These are phyloP conservation scores for Chenopodium quinoa DNA, from an alignment of 148 eudicot species.

Conservation along the genomic window DNA sequence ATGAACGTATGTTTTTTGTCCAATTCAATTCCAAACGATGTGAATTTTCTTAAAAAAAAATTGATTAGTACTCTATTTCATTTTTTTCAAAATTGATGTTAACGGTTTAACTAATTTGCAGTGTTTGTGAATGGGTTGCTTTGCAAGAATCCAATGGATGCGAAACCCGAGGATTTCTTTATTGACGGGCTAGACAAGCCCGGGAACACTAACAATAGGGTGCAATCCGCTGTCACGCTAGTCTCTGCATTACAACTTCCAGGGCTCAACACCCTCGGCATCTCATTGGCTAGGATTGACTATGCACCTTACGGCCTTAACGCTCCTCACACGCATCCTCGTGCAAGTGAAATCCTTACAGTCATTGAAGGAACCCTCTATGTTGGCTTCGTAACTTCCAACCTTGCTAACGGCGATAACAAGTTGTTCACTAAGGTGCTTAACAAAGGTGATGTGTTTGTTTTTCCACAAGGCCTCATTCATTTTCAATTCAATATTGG, in stretches of 20 bases:
- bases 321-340: not conserved
- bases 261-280: not conserved
- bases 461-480: constrained; percentile 10
- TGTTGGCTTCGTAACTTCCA: too few species aligned
- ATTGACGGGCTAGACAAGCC: constrained; percentile 7
- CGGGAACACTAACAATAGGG: not conserved
- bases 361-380: too few species aligned
- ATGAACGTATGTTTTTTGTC: not conserved
- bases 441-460: not conserved
- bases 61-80: not conserved
- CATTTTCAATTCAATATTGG: not conserved
- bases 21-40: not conserved
- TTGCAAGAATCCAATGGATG: constrained; percentile 14
- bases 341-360: too few species aligned
- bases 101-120: not conserved
- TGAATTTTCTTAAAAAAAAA: not conserved
- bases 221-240: not conserved
- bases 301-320: constrained; percentile 10
- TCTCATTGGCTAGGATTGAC: constrained; percentile 10
- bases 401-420: too few species aligned
- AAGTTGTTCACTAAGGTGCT: too few species aligned
- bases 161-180: not conserved
- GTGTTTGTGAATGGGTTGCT: constrained; percentile 19
- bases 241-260: not conserved
- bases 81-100: not conserved